Percentiles rank a stretch among this genome's conserved stretches.
Conservation (phyloP, 1,284 basidiomycete species). For the Ustilago curta region DNA sequence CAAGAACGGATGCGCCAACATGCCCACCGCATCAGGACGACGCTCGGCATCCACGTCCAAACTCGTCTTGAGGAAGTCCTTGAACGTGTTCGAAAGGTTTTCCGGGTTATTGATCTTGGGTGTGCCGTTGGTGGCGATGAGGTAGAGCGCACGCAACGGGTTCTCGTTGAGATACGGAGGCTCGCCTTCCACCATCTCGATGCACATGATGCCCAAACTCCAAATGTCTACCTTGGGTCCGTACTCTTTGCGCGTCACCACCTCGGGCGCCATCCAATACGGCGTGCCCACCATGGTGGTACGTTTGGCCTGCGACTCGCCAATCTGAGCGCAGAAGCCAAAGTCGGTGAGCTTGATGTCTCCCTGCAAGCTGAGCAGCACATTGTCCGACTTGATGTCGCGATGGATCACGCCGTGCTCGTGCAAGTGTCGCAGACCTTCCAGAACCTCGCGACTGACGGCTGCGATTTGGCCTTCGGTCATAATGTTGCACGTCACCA, state of each 20-base stretch:
- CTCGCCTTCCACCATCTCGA: constrained; percentile 99
- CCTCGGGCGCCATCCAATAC: constrained; percentile 99
- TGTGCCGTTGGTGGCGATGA: constrained; percentile 98
- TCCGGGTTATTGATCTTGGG: constrained; percentile 96
- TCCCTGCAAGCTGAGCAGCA: constrained; percentile 88
- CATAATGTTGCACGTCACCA: constrained; percentile 97
- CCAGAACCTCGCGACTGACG: constrained; percentile 87
- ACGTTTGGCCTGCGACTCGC: constrained; percentile 89
- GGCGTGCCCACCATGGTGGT: constrained; percentile 99
- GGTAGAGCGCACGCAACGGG: constrained; percentile 91
- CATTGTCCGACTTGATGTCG: constrained; percentile 98
- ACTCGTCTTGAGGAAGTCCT: constrained; percentile 88
- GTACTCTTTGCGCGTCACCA: constrained; percentile 97
- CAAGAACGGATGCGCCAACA: constrained; percentile 91
- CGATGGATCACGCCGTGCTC: constrained; percentile 94
- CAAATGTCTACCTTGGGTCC: constrained; percentile 99
- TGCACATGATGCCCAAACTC: constrained; percentile 98
- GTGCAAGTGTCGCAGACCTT: constrained; percentile 91
- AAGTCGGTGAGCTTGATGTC: constrained; percentile 99
- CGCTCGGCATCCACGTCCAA: constrained; percentile 95
- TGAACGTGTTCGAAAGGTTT: constrained; percentile 85
- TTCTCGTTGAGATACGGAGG: constrained; percentile 98
- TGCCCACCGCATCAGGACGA: constrained; percentile 85
- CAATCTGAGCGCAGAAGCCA: constrained; percentile 97
- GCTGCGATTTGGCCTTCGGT: constrained; percentile 92